phyloP scores from a whole-genome alignment of 1,284 basidiomycete genomes.

The Cryptococcus wingfieldii region DNA sequence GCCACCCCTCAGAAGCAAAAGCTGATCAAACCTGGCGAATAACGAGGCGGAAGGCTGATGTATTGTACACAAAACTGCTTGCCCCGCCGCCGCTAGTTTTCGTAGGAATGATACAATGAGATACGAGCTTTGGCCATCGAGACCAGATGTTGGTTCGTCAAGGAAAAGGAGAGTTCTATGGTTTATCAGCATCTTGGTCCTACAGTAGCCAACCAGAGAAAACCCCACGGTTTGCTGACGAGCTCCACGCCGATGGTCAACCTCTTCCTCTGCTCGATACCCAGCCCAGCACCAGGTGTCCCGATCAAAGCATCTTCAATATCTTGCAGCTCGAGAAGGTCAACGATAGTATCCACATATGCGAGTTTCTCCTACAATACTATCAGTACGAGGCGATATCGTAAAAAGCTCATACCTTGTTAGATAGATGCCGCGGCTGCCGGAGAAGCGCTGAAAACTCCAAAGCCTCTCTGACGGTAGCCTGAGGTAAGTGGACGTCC shows the following conservation, averaged over 20 bases:
- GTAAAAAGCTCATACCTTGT: constrained; percentile 43
- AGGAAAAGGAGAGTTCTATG: constrained; percentile 50
- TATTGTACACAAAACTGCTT: constrained; percentile 45
- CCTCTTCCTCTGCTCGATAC: constrained; percentile 53
- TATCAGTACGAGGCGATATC: neutral
- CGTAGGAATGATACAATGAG: constrained; percentile 55
- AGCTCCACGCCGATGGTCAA: constrained; percentile 58
- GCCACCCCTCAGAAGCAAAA: constrained; percentile 50
- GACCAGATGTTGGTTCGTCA: constrained; percentile 51
- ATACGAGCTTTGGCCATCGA: constrained; percentile 55
- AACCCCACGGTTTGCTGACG: constrained; percentile 52
- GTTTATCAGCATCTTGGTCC: neutral
- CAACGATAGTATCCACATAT: constrained; percentile 54
- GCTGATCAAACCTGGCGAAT: constrained; percentile 50
- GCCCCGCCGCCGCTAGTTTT: constrained; percentile 70
- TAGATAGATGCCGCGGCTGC: constrained; percentile 63
- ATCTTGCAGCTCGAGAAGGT: constrained; percentile 52
- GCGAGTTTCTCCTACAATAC: constrained; percentile 49
- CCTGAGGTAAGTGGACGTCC: constrained; percentile 37
- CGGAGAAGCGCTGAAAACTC: constrained; percentile 75
- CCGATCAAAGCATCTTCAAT: constrained; percentile 54
- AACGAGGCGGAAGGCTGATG: constrained; percentile 36
- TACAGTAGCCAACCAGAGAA: neutral
- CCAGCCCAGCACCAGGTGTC: constrained; percentile 50
- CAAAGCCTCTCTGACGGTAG: constrained; percentile 70